phyloP scores from a whole-genome alignment of 2,329 filamentous ascomycete species.

The Tolypocladium inflatum region DNA sequence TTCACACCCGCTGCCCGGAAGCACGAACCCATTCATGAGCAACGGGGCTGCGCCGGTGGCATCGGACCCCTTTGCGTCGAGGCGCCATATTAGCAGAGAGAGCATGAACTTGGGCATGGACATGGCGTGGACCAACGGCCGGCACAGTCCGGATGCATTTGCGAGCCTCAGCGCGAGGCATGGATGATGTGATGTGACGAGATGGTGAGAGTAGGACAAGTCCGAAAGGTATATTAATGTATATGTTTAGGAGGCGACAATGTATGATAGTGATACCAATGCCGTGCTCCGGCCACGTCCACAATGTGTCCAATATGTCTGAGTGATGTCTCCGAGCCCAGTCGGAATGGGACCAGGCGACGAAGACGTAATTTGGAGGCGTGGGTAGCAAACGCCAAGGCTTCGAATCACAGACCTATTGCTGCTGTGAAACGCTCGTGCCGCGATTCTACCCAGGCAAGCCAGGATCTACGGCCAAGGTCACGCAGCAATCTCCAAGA shows the following conservation, averaged over 20 bases:
- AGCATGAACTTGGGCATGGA: conserved; percentile 59
- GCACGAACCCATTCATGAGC: conserved; percentile 49
- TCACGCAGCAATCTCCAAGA: no score
- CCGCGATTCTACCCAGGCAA: not conserved
- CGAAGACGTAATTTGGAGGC: not conserved
- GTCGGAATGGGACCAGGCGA: not conserved
- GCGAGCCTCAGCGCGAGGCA: conserved; percentile 60
- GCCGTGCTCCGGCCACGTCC: not conserved
- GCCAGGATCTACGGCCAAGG: no score
- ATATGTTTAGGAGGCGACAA: not conserved
- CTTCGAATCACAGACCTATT: not conserved
- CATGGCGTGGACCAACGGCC: conserved; percentile 56
- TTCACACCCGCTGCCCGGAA: conserved; percentile 28
- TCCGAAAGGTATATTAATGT: not conserved
- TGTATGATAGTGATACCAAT: not conserved
- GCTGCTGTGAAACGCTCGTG: not conserved
- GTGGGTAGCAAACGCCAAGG: not conserved
- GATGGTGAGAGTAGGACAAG: not conserved
- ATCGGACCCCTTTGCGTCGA: conserved; percentile 33
- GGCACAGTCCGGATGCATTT: conserved; percentile 74
- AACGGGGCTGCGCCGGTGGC: conserved; percentile 15
- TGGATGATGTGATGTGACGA: conserved; percentile 24
- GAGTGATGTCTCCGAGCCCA: not conserved
- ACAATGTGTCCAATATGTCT: not conserved
- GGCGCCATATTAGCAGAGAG: conserved; percentile 47